Base-by-base conservation (phyloP, 495 filamentous ascomycete genomes). In the Xylaria flabelliformis region DNA sequence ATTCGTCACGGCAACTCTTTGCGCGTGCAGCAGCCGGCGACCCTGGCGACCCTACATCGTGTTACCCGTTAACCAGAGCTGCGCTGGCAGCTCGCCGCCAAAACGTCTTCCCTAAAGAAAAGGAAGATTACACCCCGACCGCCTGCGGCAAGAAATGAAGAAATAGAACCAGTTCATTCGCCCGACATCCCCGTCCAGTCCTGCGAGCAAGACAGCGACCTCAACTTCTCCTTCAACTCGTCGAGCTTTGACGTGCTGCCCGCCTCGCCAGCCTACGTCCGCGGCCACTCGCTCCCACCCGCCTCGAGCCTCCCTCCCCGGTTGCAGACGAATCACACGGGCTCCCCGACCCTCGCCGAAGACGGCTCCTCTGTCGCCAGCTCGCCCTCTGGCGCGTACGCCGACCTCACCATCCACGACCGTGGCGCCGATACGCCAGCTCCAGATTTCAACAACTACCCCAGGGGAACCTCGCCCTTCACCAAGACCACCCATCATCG, bases 71-170 rank as follows among this genome's bases (percentile, higher is more conserved):
- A 12, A 61, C 65, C 41, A 76, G 85, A 87, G 85, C 85, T 87
- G 85, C 85, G 71, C 73, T 70, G 74, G 90, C 91, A 92, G 91
- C 91, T 92, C 91, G 84, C 87, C 83, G 88, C 88, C 92, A 94
- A 88, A 80, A 94, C 92, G 93, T 92, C 93, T 90, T 93, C 91
- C 84, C 87, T 87, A 87, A 97, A 97, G 91, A 94, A 94, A 90
- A 88, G 93, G 82, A 94, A 92, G 88, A 88, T 94, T 82, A 90
- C 74, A 59, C 17, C 87, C 76, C 88, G 87, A 84, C 85, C 85
- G 77, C 74, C 80, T 64, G 75, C 77, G 53, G 4, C 75, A 75
- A 78, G 76, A 80, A 74, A 81, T 72, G 78, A 80, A 36, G 69
- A 67, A 74, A 74, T 77, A 69, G 73, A 79, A 55, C 72, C 76